Conservation (phyloP, 257 asterid species). For the Primulina huaijiensis region DNA sequence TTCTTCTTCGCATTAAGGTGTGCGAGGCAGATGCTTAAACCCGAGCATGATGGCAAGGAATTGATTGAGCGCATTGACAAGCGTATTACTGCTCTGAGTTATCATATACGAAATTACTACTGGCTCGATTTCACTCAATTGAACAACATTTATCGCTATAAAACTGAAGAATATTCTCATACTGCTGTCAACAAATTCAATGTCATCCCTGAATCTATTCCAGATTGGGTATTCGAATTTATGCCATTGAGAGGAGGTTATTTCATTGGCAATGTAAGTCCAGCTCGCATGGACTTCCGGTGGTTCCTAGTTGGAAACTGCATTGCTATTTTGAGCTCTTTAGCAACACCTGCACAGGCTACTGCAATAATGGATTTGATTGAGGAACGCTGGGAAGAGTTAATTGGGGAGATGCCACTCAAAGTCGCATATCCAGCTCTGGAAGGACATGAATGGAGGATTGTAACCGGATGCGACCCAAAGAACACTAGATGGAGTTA, state of each 20-base stretch:
- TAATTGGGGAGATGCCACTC: slow-evolving; percentile 62
- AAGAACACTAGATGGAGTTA: slow-evolving; percentile 67
- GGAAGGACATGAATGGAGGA: slow-evolving; percentile 54
- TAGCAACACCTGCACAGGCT: slow-evolving; percentile 54
- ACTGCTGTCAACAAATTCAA: slow-evolving; percentile 68
- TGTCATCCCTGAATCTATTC: slow-evolving; percentile 58
- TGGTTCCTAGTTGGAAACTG: slow-evolving; percentile 61
- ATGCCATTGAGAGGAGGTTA: slow-evolving; percentile 60
- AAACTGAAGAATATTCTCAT: slow-evolving; percentile 62
- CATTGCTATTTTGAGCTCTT: slow-evolving; percentile 51
- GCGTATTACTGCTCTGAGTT: slow-evolving; percentile 54
- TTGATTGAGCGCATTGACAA: slow-evolving; percentile 56
- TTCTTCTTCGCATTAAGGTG: slow-evolving; percentile 61
- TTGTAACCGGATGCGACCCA: slow-evolving; percentile 58
- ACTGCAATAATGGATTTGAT: slow-evolving; percentile 58
- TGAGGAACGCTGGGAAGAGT: slow-evolving; percentile 53
- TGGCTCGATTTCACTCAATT: slow-evolving; percentile 68
- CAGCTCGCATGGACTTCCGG: slow-evolving; percentile 64
- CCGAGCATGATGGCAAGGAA: slow-evolving; percentile 50
- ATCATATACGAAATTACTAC: slow-evolving; percentile 52
- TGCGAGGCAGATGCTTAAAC: slow-evolving; percentile 56
- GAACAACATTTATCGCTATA: slow-evolving; percentile 63
- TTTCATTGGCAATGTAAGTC: slow-evolving; percentile 56
- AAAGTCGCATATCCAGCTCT: slow-evolving; percentile 59
- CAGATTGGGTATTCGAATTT: slow-evolving; percentile 61